Evolutionary conservation across 768 basidiomycete species (phyloP), one percentile per base, ranked within the genome.

Genomic region (Lentinula boryana): DNA sequence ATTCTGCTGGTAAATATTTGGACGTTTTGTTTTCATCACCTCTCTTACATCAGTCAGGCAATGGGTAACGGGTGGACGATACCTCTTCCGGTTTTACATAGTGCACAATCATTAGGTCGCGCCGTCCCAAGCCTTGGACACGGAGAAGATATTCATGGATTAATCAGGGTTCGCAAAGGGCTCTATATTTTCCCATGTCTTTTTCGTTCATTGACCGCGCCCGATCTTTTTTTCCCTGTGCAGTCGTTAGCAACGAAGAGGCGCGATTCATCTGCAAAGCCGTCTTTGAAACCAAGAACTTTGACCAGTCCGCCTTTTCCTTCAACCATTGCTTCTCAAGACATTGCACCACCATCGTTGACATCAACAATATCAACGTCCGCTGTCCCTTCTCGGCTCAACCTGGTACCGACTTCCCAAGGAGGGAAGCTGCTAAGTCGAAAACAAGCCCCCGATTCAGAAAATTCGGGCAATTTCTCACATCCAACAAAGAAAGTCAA

Each of bases 121-220:
- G 67, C 67, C 67, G 59, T 55, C 69, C 12, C 65, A 61, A 57
- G 63, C 60, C 62, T 33, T 51, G 50, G 63, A 58, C 68, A 66
- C 62, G 65, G 49, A 63, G 66, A 61, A 65, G 75, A 74, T 61
- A 67, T 81, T 38, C 73, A 77, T 70, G 69, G 69, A 60, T 75
- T 82, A 63, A 78, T 81, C 60, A 83, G 78, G 82, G 83, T 84
- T 82, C 80, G 82, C 79, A 78, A 66, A 75, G 77, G 77, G 69
- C 76, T 68, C 66, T 69, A 75, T 73, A 68, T 62, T 46, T 23
- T 63, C 5, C 35, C 16, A 8, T 69, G 75, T 73, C 68, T 62
- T 51, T 23, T 63, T 5, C 35, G n/a, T 27, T 59, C 27, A 44
- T 58, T 36, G 38, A 50, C 46, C 31, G 32, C 54, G 36, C 16